These are phyloP conservation scores for Gaultheria prostrata DNA, from an alignment of 148 eudicot genomes.

Conservation along the genomic window DNA sequence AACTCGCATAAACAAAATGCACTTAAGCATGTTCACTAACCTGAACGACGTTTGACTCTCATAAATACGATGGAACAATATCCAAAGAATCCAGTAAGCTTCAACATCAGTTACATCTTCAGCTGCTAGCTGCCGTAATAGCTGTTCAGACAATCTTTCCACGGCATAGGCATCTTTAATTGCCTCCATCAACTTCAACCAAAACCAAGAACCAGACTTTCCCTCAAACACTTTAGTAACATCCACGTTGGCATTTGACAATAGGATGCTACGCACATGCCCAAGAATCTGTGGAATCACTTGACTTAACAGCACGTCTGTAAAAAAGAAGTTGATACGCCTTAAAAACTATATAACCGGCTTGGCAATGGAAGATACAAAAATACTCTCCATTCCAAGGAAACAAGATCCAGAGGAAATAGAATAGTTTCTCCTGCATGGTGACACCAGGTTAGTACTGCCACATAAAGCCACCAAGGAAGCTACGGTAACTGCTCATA, in stretches of 20 bases:
- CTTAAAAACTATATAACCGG: neutral
- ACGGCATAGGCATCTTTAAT: constrained; percentile 73
- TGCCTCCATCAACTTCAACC: constrained; percentile 68
- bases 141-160: constrained; percentile 77
- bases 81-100: constrained; percentile 85
- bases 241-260: constrained; percentile 28
- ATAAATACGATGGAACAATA: constrained; percentile 50
- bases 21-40: constrained; percentile 26
- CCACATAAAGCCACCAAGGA: constrained; percentile 7
- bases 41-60: constrained; percentile 57
- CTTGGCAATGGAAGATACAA: neutral
- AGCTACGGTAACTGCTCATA: neutral
- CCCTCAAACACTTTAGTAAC: constrained; percentile 37
- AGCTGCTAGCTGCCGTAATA: constrained; percentile 55
- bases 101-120: constrained; percentile 57
- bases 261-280: constrained; percentile 41
- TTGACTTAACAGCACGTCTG: constrained; percentile 69
- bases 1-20: neutral
- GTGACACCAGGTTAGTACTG: neutral
- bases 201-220: constrained; percentile 48
- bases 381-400: neutral
- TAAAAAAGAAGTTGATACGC: constrained; percentile 10
- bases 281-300: constrained; percentile 51
- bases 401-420: neutral
- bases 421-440: neutral